phyloP scores from a whole-genome alignment of 495 filamentous ascomycete species.

The Podospora didyma region DNA sequence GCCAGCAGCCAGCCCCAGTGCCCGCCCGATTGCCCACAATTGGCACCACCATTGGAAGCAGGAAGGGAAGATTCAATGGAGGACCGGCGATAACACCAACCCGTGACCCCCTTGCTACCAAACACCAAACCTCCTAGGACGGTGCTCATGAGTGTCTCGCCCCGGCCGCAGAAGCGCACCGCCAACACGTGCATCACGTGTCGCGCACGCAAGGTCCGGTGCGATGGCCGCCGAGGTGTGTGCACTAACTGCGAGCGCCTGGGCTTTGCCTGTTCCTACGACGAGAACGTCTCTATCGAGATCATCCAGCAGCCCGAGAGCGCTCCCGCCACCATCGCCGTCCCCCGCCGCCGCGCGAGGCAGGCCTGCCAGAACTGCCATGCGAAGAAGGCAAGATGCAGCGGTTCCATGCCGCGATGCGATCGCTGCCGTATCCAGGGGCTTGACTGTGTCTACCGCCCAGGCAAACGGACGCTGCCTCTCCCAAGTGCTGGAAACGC shows the following conservation, averaged over 20 bases:
- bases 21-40: too few species aligned
- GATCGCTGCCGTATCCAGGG: conserved; percentile 43
- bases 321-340: conserved; percentile 26
- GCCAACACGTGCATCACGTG: conserved; percentile 42
- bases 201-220: conserved; percentile 47
- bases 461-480: conserved; percentile 38
- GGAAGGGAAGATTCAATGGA: too few species aligned
- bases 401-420: conserved; percentile 43
- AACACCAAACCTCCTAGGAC: background rate
- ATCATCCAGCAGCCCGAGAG: conserved; percentile 21
- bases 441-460: conserved; percentile 47
- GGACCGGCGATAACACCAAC: too few species aligned
- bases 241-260: conserved; percentile 49
- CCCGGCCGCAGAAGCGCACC: conserved; percentile 26
- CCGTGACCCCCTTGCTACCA: background rate
- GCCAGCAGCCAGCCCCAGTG: too few species aligned
- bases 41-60: too few species aligned
- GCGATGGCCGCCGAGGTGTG: conserved; percentile 40
- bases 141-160: conserved; percentile 22
- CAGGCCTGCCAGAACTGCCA: conserved; percentile 48
- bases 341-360: conserved; percentile 44
- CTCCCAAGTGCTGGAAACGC: conserved; percentile 1
- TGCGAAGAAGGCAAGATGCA: conserved; percentile 46
- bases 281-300: conserved; percentile 30
- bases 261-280: conserved; percentile 46